Evolutionary conservation across 139 green algal species (phyloP), one percentile per base, ranked within the genome.

Genomic region (Choricystis sp.): DNA sequence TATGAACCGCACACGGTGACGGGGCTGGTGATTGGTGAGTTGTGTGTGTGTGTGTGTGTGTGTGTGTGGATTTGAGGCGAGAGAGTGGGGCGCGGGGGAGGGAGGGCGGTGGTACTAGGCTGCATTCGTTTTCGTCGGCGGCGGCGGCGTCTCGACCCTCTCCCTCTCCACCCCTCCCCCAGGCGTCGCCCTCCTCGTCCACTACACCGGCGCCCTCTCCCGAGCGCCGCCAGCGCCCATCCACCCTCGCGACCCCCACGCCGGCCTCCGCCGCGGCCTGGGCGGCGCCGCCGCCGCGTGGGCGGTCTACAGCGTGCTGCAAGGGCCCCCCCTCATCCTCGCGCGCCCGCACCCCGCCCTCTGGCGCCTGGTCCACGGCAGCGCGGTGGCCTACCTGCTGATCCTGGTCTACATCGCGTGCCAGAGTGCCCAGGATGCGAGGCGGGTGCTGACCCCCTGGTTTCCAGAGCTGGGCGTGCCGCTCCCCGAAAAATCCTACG

Each of bases 261-360:
- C 59, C 28, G 26, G 5, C 56, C 16, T 31, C 58, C 49, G 29
- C 5, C 26, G 22, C n/a, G 56, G 56, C 19, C 4, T 63, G 24
- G 26, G 30, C 24, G 58, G 25, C 56, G n/a, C 57, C 14, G 31
- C 24, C 4, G 24, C 21, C 26, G 29, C 26, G 22, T 49, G 24
- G 28, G 58, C 70, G 74, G 81, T 71, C 30, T 90, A 91, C 75
- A 89, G 81, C 2, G 71, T 80, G 28, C 49, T 87, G 14, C 81
- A 94, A 56, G 84, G 84, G 23, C 86, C 86, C 4, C 56, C 59
- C 31, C 83, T 83, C 27, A 67, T 60, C 59, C 86, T 95, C 79
- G 81, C 91, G n/a, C 77, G 89, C 20, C 89, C 89, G 0, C 89
- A 96, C 72, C 89, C 89, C 1, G 79, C 77, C 5, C 66, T 96